Base-by-base conservation (phyloP, 306 rosid species). In the Elaeagnus macrophylla region DNA sequence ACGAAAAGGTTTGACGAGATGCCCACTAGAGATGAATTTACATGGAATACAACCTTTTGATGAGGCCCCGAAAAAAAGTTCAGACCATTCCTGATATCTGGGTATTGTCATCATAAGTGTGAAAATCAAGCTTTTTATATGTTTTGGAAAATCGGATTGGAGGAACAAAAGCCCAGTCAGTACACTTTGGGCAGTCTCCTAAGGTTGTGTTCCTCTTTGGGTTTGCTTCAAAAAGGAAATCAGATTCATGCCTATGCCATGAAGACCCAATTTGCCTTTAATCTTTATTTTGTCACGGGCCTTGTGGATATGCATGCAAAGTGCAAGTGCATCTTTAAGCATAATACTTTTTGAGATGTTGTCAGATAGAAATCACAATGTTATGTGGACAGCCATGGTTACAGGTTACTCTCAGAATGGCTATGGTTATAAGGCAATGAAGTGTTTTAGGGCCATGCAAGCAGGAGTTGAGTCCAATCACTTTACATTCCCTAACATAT, bases 291-390 rank as follows among this genome's bases (percentile, higher is more conserved):
- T 53, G 72, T 79, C 67, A 84, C 93, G 46, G 84, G 86, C 54
- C 90, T 91, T 56, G 87, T 91, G 54, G 96, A 91, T 71, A 82
- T 84, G 93, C 82, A 91, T 70, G 79, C 91, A 15, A 91, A 86
- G 80, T 84, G 96, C 72, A 80, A 67, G 73, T 54, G 68, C 59
- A 19, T 86, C 62, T 64, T 58, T 6, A 91, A 59, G 97, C 89
- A 5, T 94, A 80, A 66, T 47, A 55, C 80, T 86, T 25, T 86
- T 86, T 49, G 56, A 61, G 53, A 62, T 72, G 50, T 64, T 82
- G 67, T 36, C 70, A 10, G 80, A 64, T 56, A 71, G 64, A 66
- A 83, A 65, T 52, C 86, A 78, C 65, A 77, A 78, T 69, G 96
- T 86, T 38, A 60, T 78, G 51, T 86, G 94, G 94, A 82, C 89